phyloP scores from a whole-genome alignment of 768 basidiomycete genomes.

The Boletales sp. region DNA sequence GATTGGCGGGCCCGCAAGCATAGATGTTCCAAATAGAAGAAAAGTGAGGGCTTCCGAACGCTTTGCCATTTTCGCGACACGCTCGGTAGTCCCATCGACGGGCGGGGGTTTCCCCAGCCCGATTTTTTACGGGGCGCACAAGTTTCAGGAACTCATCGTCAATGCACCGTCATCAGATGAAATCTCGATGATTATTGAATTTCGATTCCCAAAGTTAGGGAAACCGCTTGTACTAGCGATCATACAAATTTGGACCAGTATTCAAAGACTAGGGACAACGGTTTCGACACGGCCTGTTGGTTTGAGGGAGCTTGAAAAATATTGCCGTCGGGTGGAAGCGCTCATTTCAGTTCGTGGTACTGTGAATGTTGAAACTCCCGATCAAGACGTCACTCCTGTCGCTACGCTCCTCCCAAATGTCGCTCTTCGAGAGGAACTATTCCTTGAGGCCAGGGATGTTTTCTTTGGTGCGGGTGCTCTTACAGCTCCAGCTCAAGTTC shows the following conservation, averaged over 20 bases:
- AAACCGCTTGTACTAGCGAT: slow-evolving; percentile 45
- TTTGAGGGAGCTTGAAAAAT: slow-evolving; percentile 77
- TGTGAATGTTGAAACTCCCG: slow-evolving; percentile 36
- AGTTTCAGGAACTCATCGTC: slow-evolving; percentile 71
- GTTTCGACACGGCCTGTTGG: slow-evolving; percentile 62
- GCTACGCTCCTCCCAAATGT: slow-evolving; percentile 63
- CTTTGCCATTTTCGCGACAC: slow-evolving; percentile 88
- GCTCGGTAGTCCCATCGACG: slow-evolving; percentile 55
- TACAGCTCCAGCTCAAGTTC: slow-evolving; percentile 48
- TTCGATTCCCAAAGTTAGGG: slow-evolving; percentile 62
- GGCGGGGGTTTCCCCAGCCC: slow-evolving; percentile 50
- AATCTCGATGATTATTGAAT: slow-evolving; percentile 62
- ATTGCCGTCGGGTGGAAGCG: slow-evolving; percentile 68
- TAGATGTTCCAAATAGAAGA: slow-evolving; percentile 75
- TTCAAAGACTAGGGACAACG: slow-evolving; percentile 49
- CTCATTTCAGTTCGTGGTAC: slow-evolving; percentile 45
- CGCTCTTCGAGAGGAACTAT: slow-evolving; percentile 80
- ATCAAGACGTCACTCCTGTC: slow-evolving; percentile 31
- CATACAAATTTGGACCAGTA: slow-evolving; percentile 65
- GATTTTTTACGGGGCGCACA: slow-evolving; percentile 81
- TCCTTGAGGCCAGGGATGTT: slow-evolving; percentile 83
- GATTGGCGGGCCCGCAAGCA: slow-evolving; percentile 65
- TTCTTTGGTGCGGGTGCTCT: slow-evolving; percentile 76
- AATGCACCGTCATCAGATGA: slow-evolving; percentile 62
- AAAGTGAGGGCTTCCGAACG: slow-evolving; percentile 69